Evolutionary conservation across 2,329 filamentous ascomycete species (phyloP).

Genomic region (Amauroascus niger): DNA sequence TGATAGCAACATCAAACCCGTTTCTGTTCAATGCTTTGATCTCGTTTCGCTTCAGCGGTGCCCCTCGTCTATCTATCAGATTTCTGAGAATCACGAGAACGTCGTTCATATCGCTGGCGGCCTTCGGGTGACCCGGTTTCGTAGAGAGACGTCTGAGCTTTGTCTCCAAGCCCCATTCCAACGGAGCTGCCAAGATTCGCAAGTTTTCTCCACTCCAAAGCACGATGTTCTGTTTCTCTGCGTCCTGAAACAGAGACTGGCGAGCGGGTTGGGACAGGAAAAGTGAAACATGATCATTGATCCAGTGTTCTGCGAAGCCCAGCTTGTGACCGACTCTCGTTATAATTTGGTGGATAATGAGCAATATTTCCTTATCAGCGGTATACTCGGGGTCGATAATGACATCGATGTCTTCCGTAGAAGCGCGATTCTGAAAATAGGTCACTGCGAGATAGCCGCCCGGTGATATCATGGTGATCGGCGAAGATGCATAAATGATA

Average conservation of each 20-base stretch:
- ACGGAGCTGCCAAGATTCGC: slow-evolving; percentile 8
- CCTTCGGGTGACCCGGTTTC: slow-evolving; percentile 2
- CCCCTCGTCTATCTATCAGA: slow-evolving; percentile 8
- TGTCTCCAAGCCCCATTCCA: slow-evolving; percentile 14
- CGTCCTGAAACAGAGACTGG: slow-evolving; percentile 3
- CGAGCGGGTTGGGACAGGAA: slow-evolving; percentile 5
- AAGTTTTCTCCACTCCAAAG: slow-evolving; percentile 10
- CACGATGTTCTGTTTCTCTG: slow-evolving; percentile 13
- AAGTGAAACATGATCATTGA: slow-evolving; percentile 10
- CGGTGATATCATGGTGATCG: slow-evolving; percentile 25
- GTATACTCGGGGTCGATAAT: slow-evolving; percentile 26
- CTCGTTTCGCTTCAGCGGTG: slow-evolving; percentile 6
- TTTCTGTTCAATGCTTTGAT: slow-evolving; percentile 12
- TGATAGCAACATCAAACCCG: slow-evolving; percentile 11
- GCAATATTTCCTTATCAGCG: slow-evolving; percentile 24
- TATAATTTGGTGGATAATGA: slow-evolving; percentile 20
- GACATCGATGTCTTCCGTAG: slow-evolving; percentile 26
- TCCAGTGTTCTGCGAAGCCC: slow-evolving; percentile 7
- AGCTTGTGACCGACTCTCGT: not conserved
- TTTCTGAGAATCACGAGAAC: slow-evolving; percentile 10
- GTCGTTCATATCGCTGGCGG: slow-evolving; percentile 9
- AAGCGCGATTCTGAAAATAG: slow-evolving; percentile 24
- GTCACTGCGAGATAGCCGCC: slow-evolving; percentile 27
- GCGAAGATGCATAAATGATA: slow-evolving; percentile 26
- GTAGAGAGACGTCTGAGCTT: slow-evolving; percentile 11